Base-by-base conservation (phyloP, 306 rosid genomes). In the Cercis canadensis region DNA sequence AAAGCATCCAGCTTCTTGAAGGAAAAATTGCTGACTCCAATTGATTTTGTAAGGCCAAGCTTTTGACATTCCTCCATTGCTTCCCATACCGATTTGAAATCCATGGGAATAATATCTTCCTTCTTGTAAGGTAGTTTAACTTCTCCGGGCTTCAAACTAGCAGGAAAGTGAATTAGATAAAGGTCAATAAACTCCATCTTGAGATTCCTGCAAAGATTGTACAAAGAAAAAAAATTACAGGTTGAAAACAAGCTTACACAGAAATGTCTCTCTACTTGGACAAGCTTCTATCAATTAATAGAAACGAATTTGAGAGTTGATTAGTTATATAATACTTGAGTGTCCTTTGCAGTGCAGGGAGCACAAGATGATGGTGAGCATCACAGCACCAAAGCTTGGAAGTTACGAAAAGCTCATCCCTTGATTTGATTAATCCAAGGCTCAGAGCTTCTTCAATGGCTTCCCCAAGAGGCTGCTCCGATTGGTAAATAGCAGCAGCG, bases 401-500 rank as follows among this genome's bases (percentile, higher is more conserved):
- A 40, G 78, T 69, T n/a, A 80, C 34, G 14, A 84, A 80, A 5
- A 84, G 66, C 4, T 84, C 81, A 7, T 77, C 70, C 8, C 79
- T 13, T 4, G 76, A 68, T 0, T 77, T 21, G 69, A 84, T 66
- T 11, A 77, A 51, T 6, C 79, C 85, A 5, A 43, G 66, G 14
- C 43, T 8, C 13, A 84, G 9, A 5, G 76, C 85, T 56, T 77
- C 73, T 1, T 13, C 5, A 2, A 77, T 77, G 2, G 85, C 85
- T 52, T 80, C 73, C 8, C 81, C 85, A 4, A 80, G 50, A 15
- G 3, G 9, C 47, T 47, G 32, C 62, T 84, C 88, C 0, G 81
- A 29, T 8, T 40, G 43, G 69, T 80, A 80, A 8, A 14, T 9
- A 19, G 56, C 17, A 2, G 79, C 77, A 0, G 83, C 76, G 55